These are phyloP conservation scores for Vaccinium darrowii DNA, from an alignment of 148 eudicot genomes.

Conservation along the genomic window DNA sequence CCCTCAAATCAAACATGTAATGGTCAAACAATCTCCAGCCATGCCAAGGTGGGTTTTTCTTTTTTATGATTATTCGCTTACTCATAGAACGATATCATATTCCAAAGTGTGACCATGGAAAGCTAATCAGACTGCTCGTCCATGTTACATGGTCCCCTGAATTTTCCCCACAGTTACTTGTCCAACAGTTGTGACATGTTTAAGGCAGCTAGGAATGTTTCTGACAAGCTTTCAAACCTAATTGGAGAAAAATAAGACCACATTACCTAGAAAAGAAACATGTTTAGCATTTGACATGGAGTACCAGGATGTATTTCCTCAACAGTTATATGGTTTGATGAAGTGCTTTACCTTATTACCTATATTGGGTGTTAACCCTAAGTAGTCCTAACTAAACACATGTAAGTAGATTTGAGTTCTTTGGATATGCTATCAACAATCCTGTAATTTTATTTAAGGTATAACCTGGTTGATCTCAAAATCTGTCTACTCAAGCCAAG, in stretches of 20 bases:
- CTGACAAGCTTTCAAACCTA: too few species aligned
- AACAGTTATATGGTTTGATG: not conserved
- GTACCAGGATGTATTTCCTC: not conserved
- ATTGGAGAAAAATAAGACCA: too few species aligned
- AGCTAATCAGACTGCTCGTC: not conserved
- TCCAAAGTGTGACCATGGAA: not conserved
- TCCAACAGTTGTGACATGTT: too few species aligned
- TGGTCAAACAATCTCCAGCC: conserved; percentile 49
- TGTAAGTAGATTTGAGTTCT: not conserved
- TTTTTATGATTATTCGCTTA: not conserved
- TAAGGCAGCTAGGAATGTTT: too few species aligned
- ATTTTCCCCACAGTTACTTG: too few species aligned
- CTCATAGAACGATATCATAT: not conserved
- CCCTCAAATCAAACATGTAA: conserved; percentile 46
- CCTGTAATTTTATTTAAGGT: not conserved
- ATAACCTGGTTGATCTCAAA: not conserved
- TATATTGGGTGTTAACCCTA: not conserved
- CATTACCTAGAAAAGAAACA: too few species aligned
- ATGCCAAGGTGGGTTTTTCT: conserved; percentile 48
- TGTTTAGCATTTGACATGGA: not conserved
- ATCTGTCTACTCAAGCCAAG: not conserved
- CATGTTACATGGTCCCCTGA: too few species aligned
- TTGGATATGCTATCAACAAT: not conserved
- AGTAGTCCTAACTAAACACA: not conserved
- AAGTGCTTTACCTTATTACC: not conserved